Evolutionary conservation across 306 rosid species (phyloP).

Genomic region (Quercus dentata): DNA sequence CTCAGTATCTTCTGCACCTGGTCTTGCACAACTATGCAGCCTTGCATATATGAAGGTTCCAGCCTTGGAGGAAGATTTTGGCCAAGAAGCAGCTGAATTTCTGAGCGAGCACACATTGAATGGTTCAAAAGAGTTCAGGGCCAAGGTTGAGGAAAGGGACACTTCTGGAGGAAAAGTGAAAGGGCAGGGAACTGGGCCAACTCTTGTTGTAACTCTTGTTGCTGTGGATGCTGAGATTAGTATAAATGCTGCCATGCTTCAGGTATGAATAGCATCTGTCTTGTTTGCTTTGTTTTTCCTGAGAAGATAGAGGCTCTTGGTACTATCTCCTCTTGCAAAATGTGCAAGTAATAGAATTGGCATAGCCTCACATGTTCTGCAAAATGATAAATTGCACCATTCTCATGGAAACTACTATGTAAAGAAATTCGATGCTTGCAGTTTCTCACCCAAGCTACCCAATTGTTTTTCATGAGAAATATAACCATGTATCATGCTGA

Average conservation of each 20-base stretch:
- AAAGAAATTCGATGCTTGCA: neutral
- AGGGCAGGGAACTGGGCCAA: conserved; percentile 93
- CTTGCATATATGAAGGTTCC: conserved; percentile 90
- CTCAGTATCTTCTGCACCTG: conserved; percentile 76
- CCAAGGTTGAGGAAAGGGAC: conserved; percentile 88
- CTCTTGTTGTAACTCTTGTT: conserved; percentile 70
- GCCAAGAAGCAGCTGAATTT: conserved; percentile 90
- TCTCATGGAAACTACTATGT: neutral
- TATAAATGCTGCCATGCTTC: conserved; percentile 81
- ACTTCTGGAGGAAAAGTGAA: conserved; percentile 82
- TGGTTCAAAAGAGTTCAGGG: conserved; percentile 73
- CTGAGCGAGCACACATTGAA: conserved; percentile 58
- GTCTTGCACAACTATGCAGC: conserved; percentile 86
- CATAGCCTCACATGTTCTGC: neutral
- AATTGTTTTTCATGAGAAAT: neutral
- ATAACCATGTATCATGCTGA: neutral
- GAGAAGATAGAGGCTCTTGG: neutral
- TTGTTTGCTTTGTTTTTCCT: conserved; percentile 5
- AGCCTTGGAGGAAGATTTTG: conserved; percentile 80
- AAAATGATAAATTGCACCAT: neutral
- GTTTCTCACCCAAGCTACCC: neutral
- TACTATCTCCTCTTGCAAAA: neutral
- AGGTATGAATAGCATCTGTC: conserved; percentile 43
- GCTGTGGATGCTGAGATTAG: conserved; percentile 87
- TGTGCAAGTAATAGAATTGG: neutral